Conservation (phyloP, 2,329 filamentous ascomycete species). For the Fusarium agapanthi region DNA sequence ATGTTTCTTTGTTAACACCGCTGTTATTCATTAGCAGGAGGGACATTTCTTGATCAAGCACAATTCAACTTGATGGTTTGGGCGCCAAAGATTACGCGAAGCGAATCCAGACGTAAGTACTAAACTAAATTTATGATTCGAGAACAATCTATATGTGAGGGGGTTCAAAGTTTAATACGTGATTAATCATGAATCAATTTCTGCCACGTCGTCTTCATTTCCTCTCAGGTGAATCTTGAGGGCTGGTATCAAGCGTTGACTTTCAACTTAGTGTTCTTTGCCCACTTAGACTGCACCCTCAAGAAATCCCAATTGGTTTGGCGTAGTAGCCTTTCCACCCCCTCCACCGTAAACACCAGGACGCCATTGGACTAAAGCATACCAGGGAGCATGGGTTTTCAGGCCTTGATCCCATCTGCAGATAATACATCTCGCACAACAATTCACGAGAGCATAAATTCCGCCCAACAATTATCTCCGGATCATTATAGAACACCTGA, state of each 20-base stretch:
- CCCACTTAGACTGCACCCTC: accelerated
- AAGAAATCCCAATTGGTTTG: neutral
- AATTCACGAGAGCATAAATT: neutral
- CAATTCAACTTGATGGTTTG: no score
- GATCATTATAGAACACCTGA: neutral
- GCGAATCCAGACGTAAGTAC: accelerated
- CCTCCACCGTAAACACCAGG: neutral
- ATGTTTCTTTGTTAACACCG: no score
- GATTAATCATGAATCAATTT: neutral
- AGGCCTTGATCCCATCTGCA: accelerated
- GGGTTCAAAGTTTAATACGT: neutral
- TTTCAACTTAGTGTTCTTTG: neutral
- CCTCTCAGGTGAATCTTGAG: accelerated
- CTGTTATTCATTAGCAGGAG: no score
- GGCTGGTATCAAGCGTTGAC: neutral
- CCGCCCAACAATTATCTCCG: accelerated
- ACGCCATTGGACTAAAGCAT: neutral
- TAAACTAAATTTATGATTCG: accelerated
- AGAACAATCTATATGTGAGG: accelerated
- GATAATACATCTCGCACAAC: accelerated
- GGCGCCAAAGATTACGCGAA: accelerated
- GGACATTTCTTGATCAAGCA: no score
- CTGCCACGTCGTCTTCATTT: neutral
- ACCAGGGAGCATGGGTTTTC: accelerated
- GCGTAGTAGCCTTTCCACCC: no score